Evolutionary conservation across 768 basidiomycete species (phyloP), one percentile per base, ranked within the genome.

Genomic region (Exidia glandulosa): DNA sequence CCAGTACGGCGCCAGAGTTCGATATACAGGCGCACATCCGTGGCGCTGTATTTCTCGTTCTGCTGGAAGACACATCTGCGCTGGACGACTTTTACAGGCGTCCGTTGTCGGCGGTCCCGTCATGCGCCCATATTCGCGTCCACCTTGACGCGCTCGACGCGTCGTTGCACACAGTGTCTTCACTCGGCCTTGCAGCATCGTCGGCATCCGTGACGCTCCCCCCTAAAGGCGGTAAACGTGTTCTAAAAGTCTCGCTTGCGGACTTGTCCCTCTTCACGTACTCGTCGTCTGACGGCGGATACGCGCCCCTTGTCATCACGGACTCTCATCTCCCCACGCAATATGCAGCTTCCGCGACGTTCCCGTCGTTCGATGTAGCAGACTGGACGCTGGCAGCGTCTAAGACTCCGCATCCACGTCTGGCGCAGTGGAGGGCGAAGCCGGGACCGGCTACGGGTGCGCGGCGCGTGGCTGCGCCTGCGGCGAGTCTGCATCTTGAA

Each of bases 251-350:
- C 30, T 69, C 73, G n/a, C 48, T 81, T 12, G 63, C 66, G 10
- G 87, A 88, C 52, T 12, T 87, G 1, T 85, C 86, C 16, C 65
- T 81, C 10, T 85, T 88, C 63, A 10, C 10, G 74, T 33, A 6
- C 56, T 33, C 33, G 36, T 13, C 33, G 36, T 10, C 9, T 37
- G 36, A 27, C 31, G 12, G 56, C 13, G 56, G 33, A 27, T 57
- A 57, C 84, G 29, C 79, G 14, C 92, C 92, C 13, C 71, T 95
- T 48, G 66, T 95, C 19, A 79, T 93, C 55, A 84, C 83, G 10
- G 93, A 94, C 66, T 78, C 77, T n/a, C 71, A 81, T 62, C 79
- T 94, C 19, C 68, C 75, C 14, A 71, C 71, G 5, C 87, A 88
- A 62, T 87, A 88, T 69, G 63, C 76, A 34, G 23, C 66, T 2